Evolutionary conservation across 2,329 filamentous ascomycete genomes (phyloP), one percentile per base, ranked within the genome.

Genomic region (Rugonectria rugulosa): DNA sequence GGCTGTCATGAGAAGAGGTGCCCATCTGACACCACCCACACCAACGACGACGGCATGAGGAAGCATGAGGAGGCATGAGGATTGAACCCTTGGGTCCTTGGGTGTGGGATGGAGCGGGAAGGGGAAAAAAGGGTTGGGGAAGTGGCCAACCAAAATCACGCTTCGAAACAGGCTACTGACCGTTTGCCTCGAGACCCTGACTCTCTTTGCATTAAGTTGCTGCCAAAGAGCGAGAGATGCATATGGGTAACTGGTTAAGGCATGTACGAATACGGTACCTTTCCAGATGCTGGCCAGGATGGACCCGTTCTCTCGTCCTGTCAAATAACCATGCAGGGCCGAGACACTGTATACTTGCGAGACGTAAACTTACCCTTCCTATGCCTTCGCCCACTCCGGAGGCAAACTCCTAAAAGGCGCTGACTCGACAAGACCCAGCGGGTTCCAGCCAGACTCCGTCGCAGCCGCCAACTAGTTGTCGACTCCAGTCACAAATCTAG

Each of bases 81-180:
- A 27, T 7, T 27, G 29, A 38, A 20, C 29, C n/a, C 15, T 32
- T 27, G 32, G 17, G n/a, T n/a, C n/a, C n/a, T n/a, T n/a, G n/a
- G n/a, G n/a, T n/a, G n/a, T n/a, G 15, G 29, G 31, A 54, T 37
- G 44, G 40, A 20, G 12, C 37, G 20, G 17, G 6, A 20, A n/a
- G n/a, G n/a, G n/a, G n/a, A 20, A 20, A 48, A 49, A 43, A 26
- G 10, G 38, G 20, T 29, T 34, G 29, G 21, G 38, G 15, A n/a
- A n/a, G n/a, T n/a, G n/a, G n/a, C n/a, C n/a, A n/a, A n/a, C n/a
- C 20, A 50, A 65, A 26, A 21, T 20, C 19, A 40, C 56, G 50
- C 53, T 53, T 55, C 50, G 29, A 43, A 63, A 64, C 36, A 34
- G 52, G 62, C 37, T 66, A 57, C 59, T 40, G 21, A 45, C 62